phyloP scores from a whole-genome alignment of 768 basidiomycete species.

The Brasilioporus rufonigricans region DNA sequence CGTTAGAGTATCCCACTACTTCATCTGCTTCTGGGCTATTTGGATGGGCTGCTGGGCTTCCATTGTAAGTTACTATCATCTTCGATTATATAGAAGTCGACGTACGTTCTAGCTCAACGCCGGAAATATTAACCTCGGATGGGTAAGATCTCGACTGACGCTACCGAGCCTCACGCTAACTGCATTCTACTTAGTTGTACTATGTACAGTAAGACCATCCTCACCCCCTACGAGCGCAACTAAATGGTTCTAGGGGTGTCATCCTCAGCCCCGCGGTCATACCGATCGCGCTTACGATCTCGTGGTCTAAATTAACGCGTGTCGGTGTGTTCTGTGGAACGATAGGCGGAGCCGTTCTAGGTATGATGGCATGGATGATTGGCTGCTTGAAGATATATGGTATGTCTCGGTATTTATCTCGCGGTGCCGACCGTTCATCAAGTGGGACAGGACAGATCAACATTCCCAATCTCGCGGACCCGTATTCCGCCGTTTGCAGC shows the following conservation, averaged over 20 bases:
- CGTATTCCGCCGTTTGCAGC: constrained; percentile 40
- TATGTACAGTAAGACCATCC: constrained; percentile 40
- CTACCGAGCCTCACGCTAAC: constrained; percentile 3
- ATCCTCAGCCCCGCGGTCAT: constrained; percentile 50
- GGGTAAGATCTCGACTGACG: constrained; percentile 31
- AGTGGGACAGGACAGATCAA: constrained; percentile 33
- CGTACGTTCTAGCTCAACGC: constrained; percentile 37
- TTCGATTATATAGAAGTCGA: neutral
- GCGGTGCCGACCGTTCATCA: neutral
- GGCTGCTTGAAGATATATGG: constrained; percentile 50
- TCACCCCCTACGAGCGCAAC: neutral
- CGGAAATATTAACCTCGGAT: constrained; percentile 45
- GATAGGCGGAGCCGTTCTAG: constrained; percentile 39
- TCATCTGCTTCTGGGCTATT: constrained; percentile 42
- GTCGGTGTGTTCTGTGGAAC: constrained; percentile 41
- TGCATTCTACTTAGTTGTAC: constrained; percentile 30
- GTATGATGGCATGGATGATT: constrained; percentile 52
- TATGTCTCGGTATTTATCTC: constrained; percentile 6
- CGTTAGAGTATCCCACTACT: constrained; percentile 39
- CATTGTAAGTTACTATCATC: constrained; percentile 27
- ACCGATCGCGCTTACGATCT: constrained; percentile 46
- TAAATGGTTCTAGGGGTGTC: constrained; percentile 38
- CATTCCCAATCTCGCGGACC: constrained; percentile 36
- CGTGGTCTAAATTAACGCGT: constrained; percentile 44
- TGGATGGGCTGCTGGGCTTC: constrained; percentile 45